Conservation (phyloP, 371 early-diverging fungal genomes). For the Rhizomucor miehei region DNA sequence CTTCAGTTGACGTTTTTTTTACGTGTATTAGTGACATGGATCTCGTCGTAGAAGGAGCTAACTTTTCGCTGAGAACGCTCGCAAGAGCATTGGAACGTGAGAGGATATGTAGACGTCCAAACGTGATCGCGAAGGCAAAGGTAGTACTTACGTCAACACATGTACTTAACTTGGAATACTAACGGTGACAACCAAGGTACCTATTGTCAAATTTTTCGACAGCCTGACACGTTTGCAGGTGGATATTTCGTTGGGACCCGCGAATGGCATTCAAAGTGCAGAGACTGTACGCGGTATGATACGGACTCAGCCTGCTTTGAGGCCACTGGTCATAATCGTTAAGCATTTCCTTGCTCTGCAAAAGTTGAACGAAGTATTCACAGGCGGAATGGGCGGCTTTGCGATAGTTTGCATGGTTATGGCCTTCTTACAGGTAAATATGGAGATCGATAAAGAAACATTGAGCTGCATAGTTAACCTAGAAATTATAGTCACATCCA, state of each 20-base stretch:
- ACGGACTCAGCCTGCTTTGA: slow-evolving; percentile 55
- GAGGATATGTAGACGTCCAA: slow-evolving; percentile 22
- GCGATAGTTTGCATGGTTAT: slow-evolving; percentile 81
- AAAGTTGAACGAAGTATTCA: slow-evolving; percentile 84
- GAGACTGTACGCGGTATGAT: slow-evolving; percentile 55
- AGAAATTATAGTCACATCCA: slow-evolving; percentile 71
- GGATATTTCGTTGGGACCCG: slow-evolving; percentile 82
- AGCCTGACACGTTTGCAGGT: slow-evolving; percentile 66
- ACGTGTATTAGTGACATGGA: slow-evolving; percentile 72
- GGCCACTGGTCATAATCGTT: slow-evolving; percentile 70
- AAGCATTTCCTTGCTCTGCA: slow-evolving; percentile 82
- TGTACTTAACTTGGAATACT: no score
- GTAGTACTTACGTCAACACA: slow-evolving; percentile 35
- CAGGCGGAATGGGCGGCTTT: slow-evolving; percentile 95
- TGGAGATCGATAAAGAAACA: background rate
- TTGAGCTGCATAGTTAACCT: background rate
- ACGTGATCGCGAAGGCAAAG: slow-evolving; percentile 51
- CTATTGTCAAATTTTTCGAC: slow-evolving; percentile 90
- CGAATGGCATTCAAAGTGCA: slow-evolving; percentile 66
- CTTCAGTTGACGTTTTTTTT: background rate
- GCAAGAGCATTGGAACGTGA: slow-evolving; percentile 15
- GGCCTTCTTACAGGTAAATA: slow-evolving; percentile 73
- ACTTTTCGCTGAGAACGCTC: slow-evolving; percentile 8
- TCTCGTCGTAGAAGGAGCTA: slow-evolving; percentile 52
- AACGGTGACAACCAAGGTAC: slow-evolving; percentile 58